Base-by-base conservation (phyloP, 345 rosid genomes). In the Eucalyptus pauciflora region DNA sequence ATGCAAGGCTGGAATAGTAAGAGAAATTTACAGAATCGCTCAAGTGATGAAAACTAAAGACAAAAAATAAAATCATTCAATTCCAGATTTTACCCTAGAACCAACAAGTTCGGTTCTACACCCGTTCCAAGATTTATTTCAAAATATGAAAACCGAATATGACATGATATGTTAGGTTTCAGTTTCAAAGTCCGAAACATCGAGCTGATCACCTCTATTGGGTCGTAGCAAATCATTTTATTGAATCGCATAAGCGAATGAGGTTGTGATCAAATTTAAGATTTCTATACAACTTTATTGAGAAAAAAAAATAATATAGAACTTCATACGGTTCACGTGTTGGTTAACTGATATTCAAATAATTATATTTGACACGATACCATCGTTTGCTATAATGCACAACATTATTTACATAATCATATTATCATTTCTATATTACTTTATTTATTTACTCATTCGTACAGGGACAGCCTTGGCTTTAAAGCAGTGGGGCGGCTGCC, bases 111-210 rank as follows among this genome's bases (percentile, higher is more conserved):
- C 46, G 1, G 0, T 17, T 20, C 25, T 18, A 71, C 24, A 20
- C 1, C 0, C 4, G 1, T 76, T 37, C 14, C 18, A 37, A 12
- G 7, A 13, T 37, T 24, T 37, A 76, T 76, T 76, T 76, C 4
- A 1, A 37, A 20, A 10, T 20, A 20, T 16, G 22, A 17, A 17
- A 69, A 31, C 18, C 13, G 2, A 9, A 1, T 33, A 33, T 16
- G 8, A 31, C 43, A 16, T 31, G 22, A 37, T 69, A 31, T 69
- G 18, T 2, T 56, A 56, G 6, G 62, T 31, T 69, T 8, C 2
- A 37, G 4, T 8, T 18, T 76, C 3, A 3, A 20, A 24, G 27
- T 37, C 0, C 2, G 5, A 6, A 20, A 37, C 8, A 2, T 18
- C 27, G 3, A 71, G 3, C 27, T 3, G 8, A 20, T 18, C 4